A percentile compares a stretch with the other conserved stretches of the same genome.
phyloP scores from a whole-genome alignment of 2,329 filamentous ascomycete genomes.

The Aureobasidium uvarum region DNA sequence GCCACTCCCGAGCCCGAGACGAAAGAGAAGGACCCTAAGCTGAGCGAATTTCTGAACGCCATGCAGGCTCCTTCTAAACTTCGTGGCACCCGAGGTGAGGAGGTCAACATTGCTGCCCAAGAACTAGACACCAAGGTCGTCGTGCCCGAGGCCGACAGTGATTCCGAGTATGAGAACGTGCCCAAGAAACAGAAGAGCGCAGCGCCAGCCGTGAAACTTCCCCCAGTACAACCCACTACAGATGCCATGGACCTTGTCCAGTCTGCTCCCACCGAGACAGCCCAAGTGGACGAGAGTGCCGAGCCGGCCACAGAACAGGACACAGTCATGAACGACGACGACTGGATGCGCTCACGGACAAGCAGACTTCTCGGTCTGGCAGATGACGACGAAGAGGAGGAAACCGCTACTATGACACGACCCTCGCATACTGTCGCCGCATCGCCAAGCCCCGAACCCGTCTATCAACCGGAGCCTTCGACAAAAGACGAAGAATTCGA shows the following conservation, averaged over 20 bases:
- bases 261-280: neutral
- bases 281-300: conserved; percentile 28
- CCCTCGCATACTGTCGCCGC: conserved; percentile 10
- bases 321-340: conserved; percentile 66
- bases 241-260: conserved; percentile 17
- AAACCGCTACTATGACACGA: neutral
- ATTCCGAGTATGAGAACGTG: conserved; percentile 68
- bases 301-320: conserved; percentile 34
- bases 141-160: conserved; percentile 53
- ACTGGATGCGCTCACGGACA: conserved; percentile 89
- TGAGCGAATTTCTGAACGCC: conserved; percentile 80
- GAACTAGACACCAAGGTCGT: conserved; percentile 32
- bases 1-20: conserved; percentile 52
- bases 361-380: conserved; percentile 81
- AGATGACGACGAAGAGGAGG: conserved; percentile 63
- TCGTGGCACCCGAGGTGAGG: conserved; percentile 54
- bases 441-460: conserved; percentile 8
- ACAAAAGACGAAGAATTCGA: conserved; percentile 28
- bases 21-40: conserved; percentile 64
- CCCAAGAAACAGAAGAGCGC: conserved; percentile 47
- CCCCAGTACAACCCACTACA: neutral
- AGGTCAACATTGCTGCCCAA: conserved; percentile 23
- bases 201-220: conserved; percentile 15
- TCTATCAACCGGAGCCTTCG: conserved; percentile 23
- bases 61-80: conserved; percentile 68